These are phyloP conservation scores for Clohesyomyces aquaticus DNA, from an alignment of 495 filamentous ascomycete species.

Conservation along the genomic window DNA sequence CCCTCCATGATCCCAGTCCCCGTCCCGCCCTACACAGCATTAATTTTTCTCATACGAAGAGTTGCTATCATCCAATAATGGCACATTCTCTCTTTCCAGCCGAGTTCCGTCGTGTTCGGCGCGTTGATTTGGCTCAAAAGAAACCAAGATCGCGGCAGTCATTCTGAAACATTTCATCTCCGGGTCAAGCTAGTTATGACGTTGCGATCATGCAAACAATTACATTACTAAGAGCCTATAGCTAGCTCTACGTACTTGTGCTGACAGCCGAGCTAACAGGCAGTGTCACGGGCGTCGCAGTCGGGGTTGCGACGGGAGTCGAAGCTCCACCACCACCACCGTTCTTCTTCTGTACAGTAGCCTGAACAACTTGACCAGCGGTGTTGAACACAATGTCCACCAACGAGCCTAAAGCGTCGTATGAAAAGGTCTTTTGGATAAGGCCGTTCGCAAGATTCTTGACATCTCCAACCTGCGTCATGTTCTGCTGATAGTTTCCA, in stretches of 20 bases:
- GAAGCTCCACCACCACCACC: conserved; percentile 23
- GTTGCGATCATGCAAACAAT: conserved; percentile 1
- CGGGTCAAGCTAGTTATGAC: background rate
- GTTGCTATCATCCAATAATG: too few species aligned
- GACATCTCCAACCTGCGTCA: conserved; percentile 57
- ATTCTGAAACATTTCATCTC: background rate
- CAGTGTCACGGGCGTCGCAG: conserved; percentile 29
- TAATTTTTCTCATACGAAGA: too few species aligned
- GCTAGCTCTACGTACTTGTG: conserved; percentile 12
- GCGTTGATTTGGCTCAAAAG: too few species aligned
- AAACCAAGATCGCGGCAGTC: too few species aligned
- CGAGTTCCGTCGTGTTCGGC: too few species aligned
- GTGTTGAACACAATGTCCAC: conserved; percentile 62
- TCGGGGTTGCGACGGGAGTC: conserved; percentile 1
- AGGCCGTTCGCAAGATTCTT: conserved; percentile 54
- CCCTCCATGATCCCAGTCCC: background rate
- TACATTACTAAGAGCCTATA: conserved; percentile 11
- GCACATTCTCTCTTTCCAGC: too few species aligned
- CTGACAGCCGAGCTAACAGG: conserved; percentile 13
- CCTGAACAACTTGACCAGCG: conserved; percentile 60
- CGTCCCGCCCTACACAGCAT: too few species aligned
- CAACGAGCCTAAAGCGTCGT: conserved; percentile 56
- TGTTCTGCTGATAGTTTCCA: conserved; percentile 59
- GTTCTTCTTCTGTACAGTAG: conserved; percentile 50
- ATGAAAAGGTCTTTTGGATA: conserved; percentile 58